Percentiles rank a stretch among this genome's conserved stretches.
phyloP scores from a whole-genome alignment of 1,284 basidiomycete genomes.

The Ustilago lituana region DNA sequence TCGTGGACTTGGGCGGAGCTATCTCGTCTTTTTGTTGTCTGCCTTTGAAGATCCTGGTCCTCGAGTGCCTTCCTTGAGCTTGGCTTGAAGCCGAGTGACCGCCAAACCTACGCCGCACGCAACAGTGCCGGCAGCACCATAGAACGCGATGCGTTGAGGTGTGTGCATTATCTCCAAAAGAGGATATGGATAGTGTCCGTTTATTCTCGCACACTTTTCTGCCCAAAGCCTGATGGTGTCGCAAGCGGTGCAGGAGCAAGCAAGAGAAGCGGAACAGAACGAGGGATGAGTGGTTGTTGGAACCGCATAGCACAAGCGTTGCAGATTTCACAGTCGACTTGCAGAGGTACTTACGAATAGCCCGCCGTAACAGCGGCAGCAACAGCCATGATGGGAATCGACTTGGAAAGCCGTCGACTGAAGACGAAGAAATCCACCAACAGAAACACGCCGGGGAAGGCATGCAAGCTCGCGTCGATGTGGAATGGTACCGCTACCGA shows the following conservation, averaged over 20 bases:
- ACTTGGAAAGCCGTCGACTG: conserved; percentile 19
- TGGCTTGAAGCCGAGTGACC: conserved; percentile 21
- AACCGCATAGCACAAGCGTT: not conserved
- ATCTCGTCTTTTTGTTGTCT: conserved; percentile 1
- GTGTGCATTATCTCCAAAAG: conserved; percentile 39
- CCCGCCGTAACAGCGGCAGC: conserved; percentile 6
- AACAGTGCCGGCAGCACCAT: conserved; percentile 11
- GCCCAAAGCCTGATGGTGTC: conserved; percentile 49
- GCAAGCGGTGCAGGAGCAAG: no score
- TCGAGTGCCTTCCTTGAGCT: not conserved
- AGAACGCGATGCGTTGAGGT: conserved; percentile 26
- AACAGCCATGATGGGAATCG: conserved; percentile 13
- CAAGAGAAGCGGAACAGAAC: not conserved
- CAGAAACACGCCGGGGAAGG: conserved; percentile 51
- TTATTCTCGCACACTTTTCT: conserved; percentile 46
- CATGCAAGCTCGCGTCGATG: conserved; percentile 54
- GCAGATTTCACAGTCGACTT: no score
- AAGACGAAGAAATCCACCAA: conserved; percentile 42
- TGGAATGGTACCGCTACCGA: conserved; percentile 37
- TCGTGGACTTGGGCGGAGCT: not conserved
- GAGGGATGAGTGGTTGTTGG: not conserved
- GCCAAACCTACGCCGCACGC: conserved; percentile 8
- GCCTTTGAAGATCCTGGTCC: not conserved
- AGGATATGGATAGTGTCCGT: conserved; percentile 52
- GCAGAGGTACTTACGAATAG: conserved; percentile 19